phyloP scores from a whole-genome alignment of 2,329 filamentous ascomycete genomes.

The Penicillium sclerotigenum region DNA sequence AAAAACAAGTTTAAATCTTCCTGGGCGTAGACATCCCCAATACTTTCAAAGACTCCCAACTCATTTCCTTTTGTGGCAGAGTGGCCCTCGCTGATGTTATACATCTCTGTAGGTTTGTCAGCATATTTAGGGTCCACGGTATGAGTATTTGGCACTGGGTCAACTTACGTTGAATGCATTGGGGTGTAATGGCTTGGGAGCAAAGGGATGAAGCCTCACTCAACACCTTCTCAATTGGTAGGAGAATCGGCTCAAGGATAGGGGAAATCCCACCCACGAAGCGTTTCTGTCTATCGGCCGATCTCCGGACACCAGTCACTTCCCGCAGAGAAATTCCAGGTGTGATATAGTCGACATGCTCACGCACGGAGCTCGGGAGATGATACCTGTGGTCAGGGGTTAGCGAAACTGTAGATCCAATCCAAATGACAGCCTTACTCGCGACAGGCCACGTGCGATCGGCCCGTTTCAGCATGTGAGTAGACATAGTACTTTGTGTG shows the following conservation, averaged over 20 bases:
- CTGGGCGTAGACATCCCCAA: conserved; percentile 47
- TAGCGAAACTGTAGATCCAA: background rate
- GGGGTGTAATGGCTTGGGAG: conserved; percentile 38
- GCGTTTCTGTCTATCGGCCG: conserved; percentile 19
- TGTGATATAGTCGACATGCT: conserved; percentile 34
- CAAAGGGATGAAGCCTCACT: conserved; percentile 23
- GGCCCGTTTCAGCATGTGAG: conserved; percentile 31
- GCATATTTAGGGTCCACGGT: background rate
- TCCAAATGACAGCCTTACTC: conserved; percentile 28
- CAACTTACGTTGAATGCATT: conserved; percentile 37
- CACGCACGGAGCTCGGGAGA: conserved; percentile 29
- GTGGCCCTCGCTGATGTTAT: conserved; percentile 43
- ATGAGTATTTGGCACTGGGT: background rate
- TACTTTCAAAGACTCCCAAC: conserved; percentile 46
- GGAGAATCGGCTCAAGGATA: conserved; percentile 24
- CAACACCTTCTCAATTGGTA: conserved; percentile 22
- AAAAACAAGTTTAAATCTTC: conserved; percentile 47
- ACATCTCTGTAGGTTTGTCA: conserved; percentile 33
- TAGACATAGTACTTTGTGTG: conserved; percentile 42
- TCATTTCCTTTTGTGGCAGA: conserved; percentile 44
- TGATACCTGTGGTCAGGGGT: conserved; percentile 22
- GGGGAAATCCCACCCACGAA: conserved; percentile 23
- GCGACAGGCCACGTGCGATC: conserved; percentile 39
- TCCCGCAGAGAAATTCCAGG: conserved; percentile 36
- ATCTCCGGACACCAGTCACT: conserved; percentile 20